These are phyloP conservation scores for Wallacemonas sp. DNA, from an alignment of 208 protist genomes.

Conservation along the genomic window DNA sequence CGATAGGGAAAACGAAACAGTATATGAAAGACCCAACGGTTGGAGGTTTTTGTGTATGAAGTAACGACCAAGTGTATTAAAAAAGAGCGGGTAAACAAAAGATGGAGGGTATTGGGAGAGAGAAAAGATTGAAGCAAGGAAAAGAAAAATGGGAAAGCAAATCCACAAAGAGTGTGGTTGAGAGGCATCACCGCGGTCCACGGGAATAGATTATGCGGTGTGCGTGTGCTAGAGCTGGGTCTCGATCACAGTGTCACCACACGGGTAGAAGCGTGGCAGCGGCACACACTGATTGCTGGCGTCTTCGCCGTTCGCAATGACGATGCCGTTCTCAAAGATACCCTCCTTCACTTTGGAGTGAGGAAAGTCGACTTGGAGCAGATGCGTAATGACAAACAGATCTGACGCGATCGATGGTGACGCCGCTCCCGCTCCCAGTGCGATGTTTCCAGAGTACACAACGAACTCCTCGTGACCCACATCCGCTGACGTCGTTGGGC, in stretches of 20 bases:
- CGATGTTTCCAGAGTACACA: not conserved
- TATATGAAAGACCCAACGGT: no score
- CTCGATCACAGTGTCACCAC: not conserved
- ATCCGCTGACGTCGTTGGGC: not conserved
- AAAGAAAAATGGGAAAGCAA: not conserved
- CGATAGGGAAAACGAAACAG: no score
- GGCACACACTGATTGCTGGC: not conserved
- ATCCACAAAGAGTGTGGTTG: not conserved
- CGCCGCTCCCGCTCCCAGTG: not conserved
- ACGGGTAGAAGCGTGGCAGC: not conserved
- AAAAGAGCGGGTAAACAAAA: not conserved
- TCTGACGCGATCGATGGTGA: not conserved
- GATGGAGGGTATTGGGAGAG: not conserved
- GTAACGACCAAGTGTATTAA: no score
- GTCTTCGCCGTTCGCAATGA: not conserved
- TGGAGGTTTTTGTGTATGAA: no score
- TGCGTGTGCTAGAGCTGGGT: no score
- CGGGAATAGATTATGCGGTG: no score
- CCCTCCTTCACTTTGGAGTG: constrained; percentile 11
- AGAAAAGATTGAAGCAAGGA: constrained; percentile 16
- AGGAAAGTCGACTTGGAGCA: not conserved
- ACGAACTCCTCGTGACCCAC: not conserved
- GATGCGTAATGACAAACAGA: not conserved
- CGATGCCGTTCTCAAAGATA: not conserved
- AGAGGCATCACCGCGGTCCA: no score